These are phyloP conservation scores for Phellopilus nigrolimitatus DNA, from an alignment of 1,284 basidiomycete genomes.

Conservation along the genomic window DNA sequence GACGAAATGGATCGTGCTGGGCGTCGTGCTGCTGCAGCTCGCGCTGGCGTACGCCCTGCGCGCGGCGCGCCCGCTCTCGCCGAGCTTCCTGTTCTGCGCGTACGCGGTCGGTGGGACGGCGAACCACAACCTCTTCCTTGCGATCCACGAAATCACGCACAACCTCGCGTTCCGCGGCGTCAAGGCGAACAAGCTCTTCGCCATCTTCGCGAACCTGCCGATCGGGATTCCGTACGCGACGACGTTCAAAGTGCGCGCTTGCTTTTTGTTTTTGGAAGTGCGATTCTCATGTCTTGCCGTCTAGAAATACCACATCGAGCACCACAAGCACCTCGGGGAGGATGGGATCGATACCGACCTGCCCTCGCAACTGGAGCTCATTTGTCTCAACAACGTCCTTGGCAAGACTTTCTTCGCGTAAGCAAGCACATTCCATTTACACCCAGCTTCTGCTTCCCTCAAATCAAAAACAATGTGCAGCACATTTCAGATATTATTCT, in stretches of 20 bases:
- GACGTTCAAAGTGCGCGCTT: slow-evolving; percentile 78
- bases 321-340: slow-evolving; percentile 93
- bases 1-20: slow-evolving; percentile 83
- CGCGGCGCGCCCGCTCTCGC: slow-evolving; percentile 62
- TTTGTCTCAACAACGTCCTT: slow-evolving; percentile 89
- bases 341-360: slow-evolving; percentile 96
- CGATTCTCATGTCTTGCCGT: background rate
- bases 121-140: slow-evolving; percentile 96
- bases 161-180: slow-evolving; percentile 91
- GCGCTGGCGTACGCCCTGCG: slow-evolving; percentile 61
- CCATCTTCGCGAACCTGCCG: slow-evolving; percentile 88
- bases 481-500: slow-evolving; percentile 98
- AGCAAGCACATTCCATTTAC: slow-evolving; percentile 28
- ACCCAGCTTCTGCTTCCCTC: slow-evolving; percentile 1
- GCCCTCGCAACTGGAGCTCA: slow-evolving; percentile 80
- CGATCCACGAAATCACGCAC: slow-evolving; percentile 98
- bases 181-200: slow-evolving; percentile 79
- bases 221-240: slow-evolving; percentile 95
- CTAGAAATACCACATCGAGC: slow-evolving; percentile 88
- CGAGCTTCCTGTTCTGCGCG: slow-evolving; percentile 70
- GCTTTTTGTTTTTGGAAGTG: background rate
- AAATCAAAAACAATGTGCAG: too few species aligned
- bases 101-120: slow-evolving; percentile 91
- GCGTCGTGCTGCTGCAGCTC: slow-evolving; percentile 79
- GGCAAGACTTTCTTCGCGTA: slow-evolving; percentile 98